Percentiles rank a stretch among this genome's conserved stretches.
Conservation (phyloP, 257 asterid genomes). For the Lycium ferocissimum region DNA sequence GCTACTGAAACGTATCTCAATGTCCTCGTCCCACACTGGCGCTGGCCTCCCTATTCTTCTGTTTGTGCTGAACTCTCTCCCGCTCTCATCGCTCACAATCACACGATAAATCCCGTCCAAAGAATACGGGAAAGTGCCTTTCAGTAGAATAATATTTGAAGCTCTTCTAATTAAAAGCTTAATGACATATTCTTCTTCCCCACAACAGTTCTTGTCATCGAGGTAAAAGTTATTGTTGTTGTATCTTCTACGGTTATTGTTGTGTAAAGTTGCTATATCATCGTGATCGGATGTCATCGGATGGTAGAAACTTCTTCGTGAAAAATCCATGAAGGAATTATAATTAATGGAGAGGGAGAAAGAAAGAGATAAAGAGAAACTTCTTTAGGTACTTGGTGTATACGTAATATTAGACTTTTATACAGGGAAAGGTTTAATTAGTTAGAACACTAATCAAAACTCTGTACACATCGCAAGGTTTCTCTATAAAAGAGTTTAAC, state of each 20-base stretch:
- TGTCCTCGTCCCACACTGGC: neutral
- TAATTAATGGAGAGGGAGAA: neutral
- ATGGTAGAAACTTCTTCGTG: neutral
- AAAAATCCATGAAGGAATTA: neutral
- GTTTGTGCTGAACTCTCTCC: neutral
- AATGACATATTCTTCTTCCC: neutral
- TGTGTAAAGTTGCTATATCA: neutral
- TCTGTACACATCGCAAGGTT: too few relatives aligned
- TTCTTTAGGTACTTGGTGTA: neutral
- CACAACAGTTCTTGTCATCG: neutral
- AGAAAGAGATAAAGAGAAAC: too few relatives aligned
- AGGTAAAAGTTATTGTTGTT: neutral
- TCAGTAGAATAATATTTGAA: neutral
- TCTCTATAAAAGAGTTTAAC: too few relatives aligned
- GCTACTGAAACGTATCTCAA: neutral
- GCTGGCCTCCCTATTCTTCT: neutral
- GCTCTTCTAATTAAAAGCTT: neutral
- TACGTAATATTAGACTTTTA: too few relatives aligned
- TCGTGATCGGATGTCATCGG: neutral
- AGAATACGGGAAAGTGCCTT: neutral
- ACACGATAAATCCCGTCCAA: neutral
- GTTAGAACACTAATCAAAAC: too few relatives aligned
- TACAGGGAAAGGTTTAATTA: too few relatives aligned
- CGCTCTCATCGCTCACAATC: neutral
- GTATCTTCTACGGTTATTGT: neutral